Evolutionary conservation across 2,329 filamentous ascomycete species (phyloP), one percentile per base, ranked within the genome.

Genomic region (Apiospora kogelbergensis): DNA sequence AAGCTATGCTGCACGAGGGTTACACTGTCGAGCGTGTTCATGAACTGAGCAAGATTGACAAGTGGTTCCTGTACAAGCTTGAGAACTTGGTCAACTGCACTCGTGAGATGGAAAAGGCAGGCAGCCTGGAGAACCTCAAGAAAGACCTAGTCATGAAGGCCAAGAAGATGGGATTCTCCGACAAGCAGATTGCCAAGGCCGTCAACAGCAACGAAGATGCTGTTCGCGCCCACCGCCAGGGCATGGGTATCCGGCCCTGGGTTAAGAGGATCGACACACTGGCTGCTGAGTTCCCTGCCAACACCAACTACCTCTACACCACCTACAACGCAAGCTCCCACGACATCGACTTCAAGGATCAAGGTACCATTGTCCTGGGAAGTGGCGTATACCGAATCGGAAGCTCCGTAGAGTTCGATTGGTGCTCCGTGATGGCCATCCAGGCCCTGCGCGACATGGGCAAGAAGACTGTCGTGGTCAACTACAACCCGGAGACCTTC

Each of bases 221-320:
- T 77, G 95, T 98, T 69, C 93, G 96, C 72, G 93, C 93, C 71
- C 88, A 90, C 78, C 90, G 96, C 79, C 90, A 93, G 84, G 88
- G 90, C 80, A 96, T 98, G 80, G 93, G 93, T 70, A 95, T 99
- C 81, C 91, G 88, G 71, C 96, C 96, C 7, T 99, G 93, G 88
- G 96, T 99, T 69, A 99, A 98, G 91, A 97, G 91, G 86, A 98
- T 99, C 76, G 96, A 99, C 78, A 99, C 96, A 24, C 88, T 99
- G 70, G 96, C 96, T 74, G 96, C 96, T 53, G 96, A 99, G 81
- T 98, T 98, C 85, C 95, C 95, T 41, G 95, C 94, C 53, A 88
- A 96, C 73, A 97, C 95, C 70, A 97, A 98, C 86, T 98, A 97
- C 82, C 88, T 97, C 33, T 97, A 98, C 84, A 98, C 95, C 3